Conservation (phyloP, 2,329 filamentous ascomycete species). For the Tolypocladium inflatum region DNA sequence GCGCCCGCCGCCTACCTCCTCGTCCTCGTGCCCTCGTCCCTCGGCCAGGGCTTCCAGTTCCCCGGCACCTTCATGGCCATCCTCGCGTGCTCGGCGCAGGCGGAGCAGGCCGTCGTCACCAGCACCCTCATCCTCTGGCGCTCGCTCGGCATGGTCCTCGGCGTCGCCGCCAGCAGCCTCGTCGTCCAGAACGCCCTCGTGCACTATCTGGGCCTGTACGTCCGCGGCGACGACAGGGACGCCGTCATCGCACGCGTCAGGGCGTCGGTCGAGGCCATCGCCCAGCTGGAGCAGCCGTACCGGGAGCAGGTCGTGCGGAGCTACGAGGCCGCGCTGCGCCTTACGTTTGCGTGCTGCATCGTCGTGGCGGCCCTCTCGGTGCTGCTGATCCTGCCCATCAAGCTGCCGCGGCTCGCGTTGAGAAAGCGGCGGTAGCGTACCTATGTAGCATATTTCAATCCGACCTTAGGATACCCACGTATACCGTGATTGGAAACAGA, state of each 20-base stretch:
- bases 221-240: constrained; percentile 49
- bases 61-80: constrained; percentile 55
- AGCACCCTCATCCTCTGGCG: constrained; percentile 64
- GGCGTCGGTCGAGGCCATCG: constrained; percentile 44
- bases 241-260: constrained; percentile 43
- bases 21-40: constrained; percentile 44
- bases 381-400: constrained; percentile 39
- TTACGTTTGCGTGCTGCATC: constrained; percentile 35
- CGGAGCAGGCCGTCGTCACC: constrained; percentile 59
- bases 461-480: neutral
- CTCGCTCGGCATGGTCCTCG: constrained; percentile 61
- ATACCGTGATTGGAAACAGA: neutral
- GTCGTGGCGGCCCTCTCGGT: constrained; percentile 38
- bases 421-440: constrained; percentile 19
- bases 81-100: constrained; percentile 47
- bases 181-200: constrained; percentile 64
- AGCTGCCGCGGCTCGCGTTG: constrained; percentile 41
- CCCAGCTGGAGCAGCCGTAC: constrained; percentile 32
- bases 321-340: constrained; percentile 41
- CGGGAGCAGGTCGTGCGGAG: constrained; percentile 44
- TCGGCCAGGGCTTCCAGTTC: constrained; percentile 56
- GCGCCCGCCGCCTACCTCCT: constrained; percentile 44
- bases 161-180: constrained; percentile 61
- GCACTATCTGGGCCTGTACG: constrained; percentile 46
- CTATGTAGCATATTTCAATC: neutral